Conservation (phyloP, 352 stramenopile genomes). For the Phytophthora boehmeriae region DNA sequence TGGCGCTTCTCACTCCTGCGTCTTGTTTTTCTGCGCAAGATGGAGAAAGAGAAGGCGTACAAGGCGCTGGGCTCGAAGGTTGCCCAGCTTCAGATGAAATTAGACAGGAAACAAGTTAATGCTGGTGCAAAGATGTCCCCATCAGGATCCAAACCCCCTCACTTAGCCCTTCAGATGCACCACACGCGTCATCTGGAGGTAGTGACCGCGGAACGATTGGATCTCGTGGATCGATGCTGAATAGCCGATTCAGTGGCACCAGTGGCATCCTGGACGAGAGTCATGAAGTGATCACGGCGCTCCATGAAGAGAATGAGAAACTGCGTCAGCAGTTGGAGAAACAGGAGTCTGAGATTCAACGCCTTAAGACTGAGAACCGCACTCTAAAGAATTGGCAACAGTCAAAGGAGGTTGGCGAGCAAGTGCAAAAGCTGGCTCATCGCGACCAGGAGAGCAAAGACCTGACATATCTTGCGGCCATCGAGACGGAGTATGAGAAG, state of each 20-base stretch:
- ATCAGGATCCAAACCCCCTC: conserved; percentile 38
- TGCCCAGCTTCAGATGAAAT: conserved; percentile 67
- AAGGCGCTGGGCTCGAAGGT: conserved; percentile 78
- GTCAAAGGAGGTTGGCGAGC: conserved; percentile 87
- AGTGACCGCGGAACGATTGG: conserved; percentile 27
- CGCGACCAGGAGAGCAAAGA: conserved; percentile 88
- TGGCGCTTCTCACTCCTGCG: conserved; percentile 80
- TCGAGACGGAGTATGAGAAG: conserved; percentile 87
- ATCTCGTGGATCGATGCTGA: conserved; percentile 55
- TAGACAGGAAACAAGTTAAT: conserved; percentile 64
- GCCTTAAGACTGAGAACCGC: conserved; percentile 79
- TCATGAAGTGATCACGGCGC: conserved; percentile 86
- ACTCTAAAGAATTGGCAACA: conserved; percentile 87
- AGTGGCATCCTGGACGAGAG: conserved; percentile 86
- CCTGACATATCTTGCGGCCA: conserved; percentile 75
- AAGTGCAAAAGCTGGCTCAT: conserved; percentile 86
- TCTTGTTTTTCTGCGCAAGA: conserved; percentile 75
- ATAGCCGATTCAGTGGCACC: conserved; percentile 60
- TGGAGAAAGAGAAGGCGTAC: conserved; percentile 85
- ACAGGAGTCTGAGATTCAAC: conserved; percentile 77
- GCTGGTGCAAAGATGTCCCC: conserved; percentile 48
- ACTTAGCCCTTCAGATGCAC: conserved; percentile 30
- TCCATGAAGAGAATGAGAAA: conserved; percentile 85
- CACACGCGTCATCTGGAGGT: conserved; percentile 15
- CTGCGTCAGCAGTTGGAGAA: conserved; percentile 75